Evolutionary conservation across 176 grass and related monocot species (phyloP), one percentile per base, ranked within the genome.

Genomic region (Eleusine indica): DNA sequence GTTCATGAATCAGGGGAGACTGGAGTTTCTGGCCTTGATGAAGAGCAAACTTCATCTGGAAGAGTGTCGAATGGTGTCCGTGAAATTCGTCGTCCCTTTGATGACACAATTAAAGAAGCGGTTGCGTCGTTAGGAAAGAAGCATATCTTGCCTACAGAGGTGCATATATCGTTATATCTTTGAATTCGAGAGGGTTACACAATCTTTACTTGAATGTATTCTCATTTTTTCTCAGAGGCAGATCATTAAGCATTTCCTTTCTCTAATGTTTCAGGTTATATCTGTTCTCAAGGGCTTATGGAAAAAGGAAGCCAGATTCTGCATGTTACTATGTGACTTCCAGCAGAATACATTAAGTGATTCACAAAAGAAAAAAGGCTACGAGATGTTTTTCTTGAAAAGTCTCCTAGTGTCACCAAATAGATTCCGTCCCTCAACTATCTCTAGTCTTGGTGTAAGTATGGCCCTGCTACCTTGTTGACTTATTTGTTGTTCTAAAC

Each of bases 301-400:
- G 95, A 83, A 93, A 73, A 93, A 95, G 49, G 89, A 98, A 83
- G 46, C 85, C 25, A 89, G 66, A 43, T 79, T 98, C 60, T 98
- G 92, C 87, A 90, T 71, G 74, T 82, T 93, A 65, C 73, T 98
- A 40, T 93, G 89, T 47, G 92, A 95, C 66, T 84, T 98, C 75
- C 92, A 98, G 78, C 89, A 89, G 76, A 91, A 86, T 82, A 91
- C 71, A 15, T 68, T 82, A 74, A 91, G 68, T 91, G 29, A 73
- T 19, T 83, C 66, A 66, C 71, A 82, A 32, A 93, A 86, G 74
- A 85, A 68, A 82, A 94, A 72, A 70, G 95, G 87, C 29, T 91
- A 88, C 84, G 84, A 85, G 74, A 95, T 98, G 90, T 98, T 98
- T 85, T 90, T 98, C 68, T 83, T 98, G 81, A 98, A 88, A 78